Percentiles rank a stretch among this genome's conserved stretches.
Evolutionary conservation across 371 early-diverging fungal genomes (phyloP).

Genomic region (Mortierella sp.): DNA sequence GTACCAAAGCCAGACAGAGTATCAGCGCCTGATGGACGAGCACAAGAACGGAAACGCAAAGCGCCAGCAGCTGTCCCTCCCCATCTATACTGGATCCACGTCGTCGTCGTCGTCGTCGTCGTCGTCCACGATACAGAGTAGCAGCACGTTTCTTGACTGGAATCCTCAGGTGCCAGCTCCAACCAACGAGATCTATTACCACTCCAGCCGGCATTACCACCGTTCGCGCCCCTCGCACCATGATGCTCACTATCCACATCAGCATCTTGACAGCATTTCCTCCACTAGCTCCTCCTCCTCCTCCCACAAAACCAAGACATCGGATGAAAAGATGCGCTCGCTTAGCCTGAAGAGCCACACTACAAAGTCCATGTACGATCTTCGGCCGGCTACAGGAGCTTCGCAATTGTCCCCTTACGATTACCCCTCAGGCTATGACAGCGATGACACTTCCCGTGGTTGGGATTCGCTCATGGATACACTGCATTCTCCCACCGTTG

Average conservation of each 20-base stretch:
- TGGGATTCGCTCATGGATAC: constrained; percentile 49
- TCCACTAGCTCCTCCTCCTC: constrained; percentile 10
- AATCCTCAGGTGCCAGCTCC: constrained; percentile 8
- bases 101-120: neutral
- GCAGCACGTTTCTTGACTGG: constrained; percentile 1
- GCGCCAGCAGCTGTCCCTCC: constrained; percentile 37
- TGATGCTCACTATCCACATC: constrained; percentile 6
- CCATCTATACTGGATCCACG: constrained; percentile 14
- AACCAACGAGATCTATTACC: constrained; percentile 24
- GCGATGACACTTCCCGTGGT: constrained; percentile 41
- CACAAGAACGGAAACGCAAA: constrained; percentile 1
- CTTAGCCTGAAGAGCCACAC: constrained; percentile 39
- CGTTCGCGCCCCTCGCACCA: constrained; percentile 4
- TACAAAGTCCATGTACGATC: constrained; percentile 41
- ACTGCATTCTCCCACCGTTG: constrained; percentile 23
- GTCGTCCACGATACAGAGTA: constrained; percentile 1
- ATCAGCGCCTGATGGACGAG: constrained; percentile 15
- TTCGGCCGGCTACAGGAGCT: constrained; percentile 33
- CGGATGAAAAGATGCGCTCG: constrained; percentile 26
- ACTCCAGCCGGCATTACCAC: constrained; percentile 27
- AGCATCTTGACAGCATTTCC: constrained; percentile 25
- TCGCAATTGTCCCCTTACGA: constrained; percentile 26
- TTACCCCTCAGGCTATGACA: constrained; percentile 23
- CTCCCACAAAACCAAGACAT: constrained; percentile 6
- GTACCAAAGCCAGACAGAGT: constrained; percentile 36